A percentile compares a stretch with the other conserved stretches of the same genome.
These are phyloP conservation scores for Austroboletus eburneus DNA, from an alignment of 768 basidiomycete genomes.

Conservation along the genomic window DNA sequence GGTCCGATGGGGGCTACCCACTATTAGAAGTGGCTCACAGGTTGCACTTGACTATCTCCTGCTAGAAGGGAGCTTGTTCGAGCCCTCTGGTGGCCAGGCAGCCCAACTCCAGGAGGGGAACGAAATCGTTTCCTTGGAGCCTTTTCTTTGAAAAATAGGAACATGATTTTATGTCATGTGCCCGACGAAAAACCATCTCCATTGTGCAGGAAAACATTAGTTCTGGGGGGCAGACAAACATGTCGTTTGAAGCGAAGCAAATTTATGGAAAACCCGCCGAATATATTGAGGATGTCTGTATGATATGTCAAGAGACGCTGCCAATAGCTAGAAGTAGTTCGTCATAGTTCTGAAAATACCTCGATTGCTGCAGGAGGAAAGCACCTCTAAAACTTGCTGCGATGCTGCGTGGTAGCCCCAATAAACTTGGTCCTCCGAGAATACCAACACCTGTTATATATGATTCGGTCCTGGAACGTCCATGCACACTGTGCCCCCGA, in stretches of 20 bases:
- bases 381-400: slow-evolving; percentile 7
- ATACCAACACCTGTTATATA: slow-evolving; percentile 16
- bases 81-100: background rate
- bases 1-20: too few species aligned
- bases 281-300: slow-evolving; percentile 16
- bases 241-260: slow-evolving; percentile 8
- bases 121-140: slow-evolving; percentile 1
- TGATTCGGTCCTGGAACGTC: slow-evolving; percentile 19
- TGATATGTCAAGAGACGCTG: slow-evolving; percentile 9
- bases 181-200: slow-evolving; percentile 5
- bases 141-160: slow-evolving; percentile 4
- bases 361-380: background rate
- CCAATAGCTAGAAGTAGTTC: slow-evolving; percentile 6
- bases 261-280: slow-evolving; percentile 13
- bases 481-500: slow-evolving; percentile 9
- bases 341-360: slow-evolving; percentile 5
- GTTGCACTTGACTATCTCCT: too few species aligned
- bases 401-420: slow-evolving; percentile 12
- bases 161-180: background rate
- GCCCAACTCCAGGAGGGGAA: slow-evolving; percentile 22
- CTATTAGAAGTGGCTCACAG: too few species aligned
- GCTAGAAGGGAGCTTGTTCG: background rate
- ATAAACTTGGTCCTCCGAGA: slow-evolving; percentile 16
- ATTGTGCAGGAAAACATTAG: slow-evolving; percentile 12
- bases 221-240: slow-evolving; percentile 11